These are phyloP conservation scores for Malus hybrid DNA, from an alignment of 331 rosid genomes.

Conservation along the genomic window DNA sequence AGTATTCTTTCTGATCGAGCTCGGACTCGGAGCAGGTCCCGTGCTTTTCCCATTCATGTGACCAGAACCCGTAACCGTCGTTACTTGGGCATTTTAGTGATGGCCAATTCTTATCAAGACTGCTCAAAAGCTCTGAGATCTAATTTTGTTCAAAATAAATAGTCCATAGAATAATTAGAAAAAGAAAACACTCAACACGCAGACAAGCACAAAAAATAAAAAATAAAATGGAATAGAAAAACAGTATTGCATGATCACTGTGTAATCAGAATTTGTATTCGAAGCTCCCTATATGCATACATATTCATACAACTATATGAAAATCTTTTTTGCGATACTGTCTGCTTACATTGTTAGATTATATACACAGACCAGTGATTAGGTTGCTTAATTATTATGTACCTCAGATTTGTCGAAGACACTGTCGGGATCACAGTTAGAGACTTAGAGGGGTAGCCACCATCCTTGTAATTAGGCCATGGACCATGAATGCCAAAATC, in stretches of 20 bases:
- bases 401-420: slow-evolving; percentile 64
- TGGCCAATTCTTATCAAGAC: slow-evolving; percentile 59
- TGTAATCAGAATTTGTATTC: no score
- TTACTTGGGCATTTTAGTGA: slow-evolving; percentile 82
- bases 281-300: no score
- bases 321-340: no score
- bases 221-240: no score
- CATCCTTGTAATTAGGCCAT: slow-evolving; percentile 78
- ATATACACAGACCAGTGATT: neutral
- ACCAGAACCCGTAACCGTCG: slow-evolving; percentile 66
- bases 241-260: no score
- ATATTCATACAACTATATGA: no score
- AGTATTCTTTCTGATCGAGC: slow-evolving; percentile 53
- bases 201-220: no score
- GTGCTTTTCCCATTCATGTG: slow-evolving; percentile 85
- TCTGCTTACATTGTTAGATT: no score
- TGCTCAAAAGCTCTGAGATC: slow-evolving; percentile 41
- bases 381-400: neutral
- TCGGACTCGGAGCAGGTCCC: slow-evolving; percentile 71
- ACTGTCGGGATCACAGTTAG: slow-evolving; percentile 70
- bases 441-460: slow-evolving; percentile 68
- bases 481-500: slow-evolving; percentile 82
- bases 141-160: neutral
- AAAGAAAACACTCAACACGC: no score
- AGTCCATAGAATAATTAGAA: no score